These are phyloP conservation scores for Wickerhamia fluorescens DNA, from an alignment of 805 yeast species.

Conservation along the genomic window DNA sequence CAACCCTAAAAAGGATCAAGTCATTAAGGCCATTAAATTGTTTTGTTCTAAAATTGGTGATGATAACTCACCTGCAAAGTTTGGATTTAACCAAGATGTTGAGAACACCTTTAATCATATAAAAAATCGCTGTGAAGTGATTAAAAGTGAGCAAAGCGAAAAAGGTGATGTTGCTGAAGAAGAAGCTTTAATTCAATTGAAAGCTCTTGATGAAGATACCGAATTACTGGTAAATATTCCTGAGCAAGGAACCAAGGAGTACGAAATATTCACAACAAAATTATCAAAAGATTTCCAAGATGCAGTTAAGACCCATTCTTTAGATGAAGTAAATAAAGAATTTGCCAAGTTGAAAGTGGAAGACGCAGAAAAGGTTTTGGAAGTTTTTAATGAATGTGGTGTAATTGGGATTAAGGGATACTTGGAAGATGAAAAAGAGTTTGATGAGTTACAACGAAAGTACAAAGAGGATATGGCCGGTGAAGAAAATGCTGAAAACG, in stretches of 20 bases:
- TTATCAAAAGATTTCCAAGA: conserved; percentile 58
- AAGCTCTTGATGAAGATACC: conserved; percentile 78
- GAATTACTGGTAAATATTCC: conserved; percentile 71
- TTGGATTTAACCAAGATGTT: conserved; percentile 69
- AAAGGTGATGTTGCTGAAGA: conserved; percentile 30
- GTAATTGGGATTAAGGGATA: conserved; percentile 77
- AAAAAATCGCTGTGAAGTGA: conserved; percentile 60
- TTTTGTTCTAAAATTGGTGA: conserved; percentile 61
- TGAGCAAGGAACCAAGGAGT: conserved; percentile 44
- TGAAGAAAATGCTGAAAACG: conserved; percentile 6
- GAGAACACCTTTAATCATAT: conserved; percentile 71
- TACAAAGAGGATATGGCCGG: conserved; percentile 25
- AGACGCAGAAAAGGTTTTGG: conserved; percentile 76
- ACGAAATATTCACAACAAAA: conserved; percentile 46
- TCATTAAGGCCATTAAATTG: conserved; percentile 44
- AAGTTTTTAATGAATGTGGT: conserved; percentile 68
- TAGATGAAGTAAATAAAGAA: conserved; percentile 78
- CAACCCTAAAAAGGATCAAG: conserved; percentile 20
- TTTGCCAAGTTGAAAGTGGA: conserved; percentile 66
- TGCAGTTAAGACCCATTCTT: conserved; percentile 64
- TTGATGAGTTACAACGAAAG: conserved; percentile 45
- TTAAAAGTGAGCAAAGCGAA: conserved; percentile 44
- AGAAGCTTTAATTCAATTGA: conserved; percentile 79
- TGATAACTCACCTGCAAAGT: conserved; percentile 50
- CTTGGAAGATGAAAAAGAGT: conserved; percentile 66